Evolutionary conservation across 2,329 filamentous ascomycete species (phyloP), one percentile per base, ranked within the genome.

Genomic region (Cladophialophora immunda): DNA sequence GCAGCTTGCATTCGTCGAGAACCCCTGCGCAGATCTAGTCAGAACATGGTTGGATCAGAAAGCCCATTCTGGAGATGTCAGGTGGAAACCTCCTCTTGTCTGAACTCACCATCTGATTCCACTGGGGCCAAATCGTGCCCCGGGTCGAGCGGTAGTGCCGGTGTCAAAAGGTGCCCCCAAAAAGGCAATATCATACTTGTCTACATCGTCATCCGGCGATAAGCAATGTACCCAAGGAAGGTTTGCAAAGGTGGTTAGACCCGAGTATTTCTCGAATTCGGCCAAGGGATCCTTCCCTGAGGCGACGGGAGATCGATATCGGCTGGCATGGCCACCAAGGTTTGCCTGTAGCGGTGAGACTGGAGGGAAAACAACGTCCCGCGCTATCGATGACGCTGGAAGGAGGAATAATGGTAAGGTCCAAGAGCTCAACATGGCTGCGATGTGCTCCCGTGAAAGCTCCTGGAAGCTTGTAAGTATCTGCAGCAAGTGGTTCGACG

Each of bases 151-250:
- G 1, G 84, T 86, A 0, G 85, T 83, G 7, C 77, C 81, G 0
- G 83, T 85, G 70, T 85, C 83, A 65, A 85, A 84, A 0, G 83
- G 83, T 3, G 83, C 83, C 4, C 83, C 83, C 7, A 85, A 69
- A 59, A 85, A 78, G 17, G 83, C 83, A 64, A 78, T 76, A 55
- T 78, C 77, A 64, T 76, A 78, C 50, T 68, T 74, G 11, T 74
- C 75, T 13, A 74, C 68, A 30, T 67, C 34, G 9, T 56, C 52
- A 2, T 72, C 66, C 3, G 72, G 70, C 7, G 73, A 68, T 55
- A 77, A 73, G 58, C 75, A 78, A 62, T 76, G 74, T 15, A 73
- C 68, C 67, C 76, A 76, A 3, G 75, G 76, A n/a, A 79, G 69
- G 34, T 75, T 74, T 1, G 76, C 73, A 58, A 78, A 79, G 1